phyloP scores from a whole-genome alignment of 2,329 filamentous ascomycete species.

The Peltaster fructicola region DNA sequence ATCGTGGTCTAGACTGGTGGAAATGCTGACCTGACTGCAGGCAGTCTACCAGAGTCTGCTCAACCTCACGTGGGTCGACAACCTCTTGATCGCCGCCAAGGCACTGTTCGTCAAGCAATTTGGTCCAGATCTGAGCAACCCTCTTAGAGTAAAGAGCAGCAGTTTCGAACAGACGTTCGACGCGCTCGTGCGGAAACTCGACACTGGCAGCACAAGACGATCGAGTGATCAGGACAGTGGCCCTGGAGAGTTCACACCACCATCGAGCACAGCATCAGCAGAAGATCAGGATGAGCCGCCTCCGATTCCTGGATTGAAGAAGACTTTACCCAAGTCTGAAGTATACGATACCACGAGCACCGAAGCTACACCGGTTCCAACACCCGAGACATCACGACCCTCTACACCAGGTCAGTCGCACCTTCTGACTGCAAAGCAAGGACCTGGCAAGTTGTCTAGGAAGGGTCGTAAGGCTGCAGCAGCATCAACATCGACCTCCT shows the following conservation, averaged over 20 bases:
- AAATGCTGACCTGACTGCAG: too few species aligned
- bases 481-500: slow-evolving; percentile 43
- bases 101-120: slow-evolving; percentile 85
- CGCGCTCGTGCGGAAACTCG: slow-evolving; percentile 73
- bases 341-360: slow-evolving; percentile 32
- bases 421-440: slow-evolving; percentile 53
- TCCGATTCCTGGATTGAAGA: slow-evolving; percentile 28
- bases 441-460: slow-evolving; percentile 63
- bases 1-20: slow-evolving; percentile 7
- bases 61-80: slow-evolving; percentile 92
- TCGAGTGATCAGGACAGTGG: slow-evolving; percentile 13
- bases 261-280: slow-evolving; percentile 29
- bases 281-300: slow-evolving; percentile 35
- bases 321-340: slow-evolving; percentile 18
- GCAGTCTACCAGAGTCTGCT: slow-evolving; percentile 93
- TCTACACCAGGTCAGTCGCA: slow-evolving; percentile 51
- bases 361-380: slow-evolving; percentile 51
- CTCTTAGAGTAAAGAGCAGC: too few species aligned
- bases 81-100: slow-evolving; percentile 85
- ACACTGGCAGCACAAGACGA: slow-evolving; percentile 24
- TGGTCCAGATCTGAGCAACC: slow-evolving; percentile 67
- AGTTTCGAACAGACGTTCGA: slow-evolving; percentile 89
- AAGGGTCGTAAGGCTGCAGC: slow-evolving; percentile 55
- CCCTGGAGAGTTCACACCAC: slow-evolving; percentile 33
- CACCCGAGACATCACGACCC: slow-evolving; percentile 63